Evolutionary conservation across 176 grass and related monocot genomes (phyloP), one percentile per base, ranked within the genome.

Genomic region (Thalia dealbata): DNA sequence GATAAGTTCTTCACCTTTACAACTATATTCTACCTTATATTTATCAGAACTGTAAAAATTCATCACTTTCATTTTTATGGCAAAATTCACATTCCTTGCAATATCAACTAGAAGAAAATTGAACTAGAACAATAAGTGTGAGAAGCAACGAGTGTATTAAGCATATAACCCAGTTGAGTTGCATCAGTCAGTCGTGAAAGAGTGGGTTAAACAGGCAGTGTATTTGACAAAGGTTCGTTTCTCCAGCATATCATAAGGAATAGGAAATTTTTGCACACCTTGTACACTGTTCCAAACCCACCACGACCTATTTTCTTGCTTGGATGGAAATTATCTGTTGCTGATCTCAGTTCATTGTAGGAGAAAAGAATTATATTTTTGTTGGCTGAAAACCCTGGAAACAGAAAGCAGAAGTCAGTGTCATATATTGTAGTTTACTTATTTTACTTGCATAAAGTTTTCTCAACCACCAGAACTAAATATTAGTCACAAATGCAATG

Each of bases 311-410:
- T 68, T 82, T 91, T 91, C 46, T 85, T 91, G 1, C 43, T 82
- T 21, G 29, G 88, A 48, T 85, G 69, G 62, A 96, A 91, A 79
- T 87, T 89, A 77, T 87, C 80, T 16, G 88, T 96, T 69, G 88
- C 92, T 59, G 88, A 89, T 79, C 72, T 89, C 73, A 96, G 50
- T 55, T 96, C 84, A 61, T 70, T 72, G 76, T 96, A 91, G 16
- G 92, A 83, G 82, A 96, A 89, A 32, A 91, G 71, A 70, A 63
- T 85, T 79, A 93, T 86, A 75, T 97, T 93, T 52, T 91, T 97
- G 41, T 90, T 82, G 6, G 82, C 18, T 22, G 88, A 82, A 80
- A 92, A 84, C 44, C 82, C 95, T 97, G 88, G 73, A 92, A 80
- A 30, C 14, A 73, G 12, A 19, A 48, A 44, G 12, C 25, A 58